Conservation (phyloP, 352 stramenopile species). For the Pythium diclinum region DNA sequence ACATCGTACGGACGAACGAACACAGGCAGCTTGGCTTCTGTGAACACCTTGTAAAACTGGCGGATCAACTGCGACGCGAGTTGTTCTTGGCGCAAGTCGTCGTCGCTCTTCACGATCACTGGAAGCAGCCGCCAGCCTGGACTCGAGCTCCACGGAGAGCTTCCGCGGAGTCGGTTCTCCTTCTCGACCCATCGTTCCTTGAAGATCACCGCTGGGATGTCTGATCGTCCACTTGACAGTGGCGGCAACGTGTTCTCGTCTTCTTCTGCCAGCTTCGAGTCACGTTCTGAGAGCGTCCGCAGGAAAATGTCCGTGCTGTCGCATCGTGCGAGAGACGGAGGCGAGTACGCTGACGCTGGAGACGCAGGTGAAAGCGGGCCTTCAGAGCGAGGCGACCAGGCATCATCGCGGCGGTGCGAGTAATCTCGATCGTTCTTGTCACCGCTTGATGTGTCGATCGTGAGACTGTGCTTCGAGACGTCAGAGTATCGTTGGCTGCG, state of each 20-base stretch:
- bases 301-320: constrained; percentile 80
- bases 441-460: constrained; percentile 42
- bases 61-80: constrained; percentile 96
- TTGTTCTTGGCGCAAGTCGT: constrained; percentile 97
- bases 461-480: constrained; percentile 36
- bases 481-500: constrained; percentile 23
- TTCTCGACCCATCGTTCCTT: constrained; percentile 96
- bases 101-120: constrained; percentile 98
- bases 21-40: constrained; percentile 91
- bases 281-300: constrained; percentile 60
- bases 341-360: constrained; percentile 52
- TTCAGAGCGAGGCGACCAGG: constrained; percentile 66
- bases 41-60: constrained; percentile 93
- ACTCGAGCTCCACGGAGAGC: constrained; percentile 79
- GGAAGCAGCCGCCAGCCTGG: constrained; percentile 89
- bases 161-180: constrained; percentile 85
- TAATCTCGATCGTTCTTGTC: constrained; percentile 13
- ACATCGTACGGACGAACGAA: constrained; percentile 97
- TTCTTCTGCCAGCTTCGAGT: constrained; percentile 61
- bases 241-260: constrained; percentile 40
- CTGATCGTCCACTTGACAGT: constrained; percentile 22
- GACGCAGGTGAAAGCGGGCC: constrained; percentile 51
- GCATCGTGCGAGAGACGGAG: constrained; percentile 51
- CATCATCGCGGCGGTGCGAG: constrained; percentile 16
- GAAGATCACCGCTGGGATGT: constrained; percentile 83